Base-by-base conservation (phyloP, 306 rosid genomes). In the Benincasa hispida region DNA sequence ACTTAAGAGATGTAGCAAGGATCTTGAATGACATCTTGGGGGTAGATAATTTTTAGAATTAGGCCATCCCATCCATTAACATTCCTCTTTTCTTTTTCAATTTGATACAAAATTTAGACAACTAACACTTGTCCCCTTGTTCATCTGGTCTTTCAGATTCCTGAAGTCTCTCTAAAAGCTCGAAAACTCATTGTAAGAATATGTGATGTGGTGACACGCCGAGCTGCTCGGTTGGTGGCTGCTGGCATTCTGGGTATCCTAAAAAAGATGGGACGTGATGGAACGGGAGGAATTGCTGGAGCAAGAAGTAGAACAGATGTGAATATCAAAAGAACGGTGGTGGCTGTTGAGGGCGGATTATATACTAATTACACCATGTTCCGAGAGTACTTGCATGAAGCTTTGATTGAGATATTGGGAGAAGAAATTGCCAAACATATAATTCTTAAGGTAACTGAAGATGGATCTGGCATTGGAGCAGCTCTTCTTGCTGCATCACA, bases 211-310 rank as follows among this genome's bases (percentile, higher is more conserved):
- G 92, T 93, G 78, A 89, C 94, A 39, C 87, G 90, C 13, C 87
- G 98, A 81, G 98, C 98, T 13, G 96, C 91, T 13, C 86, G 97
- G 65, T 79, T 91, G 80, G 98, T 92, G 12, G 98, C 94, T 19
- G 96, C 93, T 9, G 97, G 97, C 9, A 86, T 91, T 8, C 90
- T 85, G 21, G 97, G 98, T 32, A 91, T 91, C 85, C 82, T 93
- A 81, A 93, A 93, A 84, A 93, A 93, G 90, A 91, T 91, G 0
- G 97, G 98, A 17, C 82, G 94, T 69, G 98, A 91, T 17, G 97
- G 98, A 21, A 89, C 92, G 25, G 97, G 97, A 13, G 97, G 98
- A 55, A 81, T 88, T 74, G 84, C 96, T 0, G 97, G 93, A 8
- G 89, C 89, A 34, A 87, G 96, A 79, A 84, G 79, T 79, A 89